Conservation (phyloP, 1,284 basidiomycete genomes). For the Apiotrichum montevideense region DNA sequence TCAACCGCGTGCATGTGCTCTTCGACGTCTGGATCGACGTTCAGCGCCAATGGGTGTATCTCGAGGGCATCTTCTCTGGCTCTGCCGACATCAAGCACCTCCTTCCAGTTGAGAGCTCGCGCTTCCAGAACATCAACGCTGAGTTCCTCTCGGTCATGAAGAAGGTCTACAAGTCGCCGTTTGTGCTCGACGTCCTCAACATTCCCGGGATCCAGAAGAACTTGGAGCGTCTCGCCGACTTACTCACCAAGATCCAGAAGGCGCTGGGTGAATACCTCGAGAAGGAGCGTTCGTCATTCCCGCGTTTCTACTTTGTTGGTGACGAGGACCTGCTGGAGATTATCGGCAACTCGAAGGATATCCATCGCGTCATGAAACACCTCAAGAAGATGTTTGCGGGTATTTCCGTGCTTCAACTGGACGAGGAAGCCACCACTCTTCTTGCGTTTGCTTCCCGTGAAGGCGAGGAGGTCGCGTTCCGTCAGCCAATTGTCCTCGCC, state of each 20-base stretch:
- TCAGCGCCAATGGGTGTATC: conserved; percentile 98
- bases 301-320: conserved; percentile 99
- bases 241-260: conserved; percentile 97
- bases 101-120: conserved; percentile 90
- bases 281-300: conserved; percentile 93
- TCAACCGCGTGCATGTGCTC: conserved; percentile 89
- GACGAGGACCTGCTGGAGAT: conserved; percentile 99
- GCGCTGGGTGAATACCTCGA: conserved; percentile 98
- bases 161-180: conserved; percentile 98
- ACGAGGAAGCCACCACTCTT: conserved; percentile 71
- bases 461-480: conserved; percentile 85
- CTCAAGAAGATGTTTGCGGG: conserved; percentile 99
- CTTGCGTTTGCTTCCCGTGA: conserved; percentile 84
- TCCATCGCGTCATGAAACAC: conserved; percentile 94
- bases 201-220: conserved; percentile 95
- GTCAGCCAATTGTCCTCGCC: conserved; percentile 75
- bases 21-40: conserved; percentile 99
- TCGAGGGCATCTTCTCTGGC: conserved; percentile 98
- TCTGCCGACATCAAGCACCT: conserved; percentile 98
- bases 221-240: conserved; percentile 89
- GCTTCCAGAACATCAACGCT: conserved; percentile 97
- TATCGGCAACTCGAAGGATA: conserved; percentile 99
- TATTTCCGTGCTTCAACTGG: conserved; percentile 80
- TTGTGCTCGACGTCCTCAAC: conserved; percentile 93
- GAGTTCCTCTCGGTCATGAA: conserved; percentile 99